A percentile compares a stretch with the other conserved stretches of the same genome.
Conservation (phyloP, 2,329 filamentous ascomycete species). For the Neonectria faginata region DNA sequence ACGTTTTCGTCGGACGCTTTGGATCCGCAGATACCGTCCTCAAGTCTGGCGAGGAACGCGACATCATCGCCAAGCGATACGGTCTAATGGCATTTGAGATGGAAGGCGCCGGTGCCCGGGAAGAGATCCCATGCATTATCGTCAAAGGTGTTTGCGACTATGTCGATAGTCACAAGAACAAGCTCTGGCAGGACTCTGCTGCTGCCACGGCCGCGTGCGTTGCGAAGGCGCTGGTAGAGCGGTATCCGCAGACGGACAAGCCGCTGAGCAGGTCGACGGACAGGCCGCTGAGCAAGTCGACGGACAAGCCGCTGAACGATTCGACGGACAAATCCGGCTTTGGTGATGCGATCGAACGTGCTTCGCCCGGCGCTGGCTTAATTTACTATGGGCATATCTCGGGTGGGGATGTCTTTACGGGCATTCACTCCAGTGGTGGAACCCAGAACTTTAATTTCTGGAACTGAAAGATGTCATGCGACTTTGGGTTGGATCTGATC, state of each 20-base stretch:
- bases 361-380: background rate
- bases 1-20: constrained; percentile 51
- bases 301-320: background rate
- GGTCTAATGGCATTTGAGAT: constrained; percentile 14
- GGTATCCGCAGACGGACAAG: background rate
- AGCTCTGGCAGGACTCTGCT: constrained; percentile 18
- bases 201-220: constrained; percentile 14
- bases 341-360: background rate
- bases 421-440: background rate
- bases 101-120: constrained; percentile 12
- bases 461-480: background rate
- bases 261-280: too few relatives aligned
- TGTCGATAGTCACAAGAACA: constrained; percentile 18
- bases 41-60: constrained; percentile 46
- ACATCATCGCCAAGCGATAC: background rate
- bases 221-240: background rate
- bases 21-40: constrained; percentile 54
- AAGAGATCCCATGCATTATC: constrained; percentile 9
- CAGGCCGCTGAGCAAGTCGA: background rate
- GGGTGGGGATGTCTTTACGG: background rate
- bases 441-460: background rate
- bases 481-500: background rate
- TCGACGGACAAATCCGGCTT: background rate
- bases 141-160: constrained; percentile 18
- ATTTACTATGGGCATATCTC: background rate